Conservation (phyloP, 108 stramenopile genomes). For the Asterionellopsis glacialis region DNA sequence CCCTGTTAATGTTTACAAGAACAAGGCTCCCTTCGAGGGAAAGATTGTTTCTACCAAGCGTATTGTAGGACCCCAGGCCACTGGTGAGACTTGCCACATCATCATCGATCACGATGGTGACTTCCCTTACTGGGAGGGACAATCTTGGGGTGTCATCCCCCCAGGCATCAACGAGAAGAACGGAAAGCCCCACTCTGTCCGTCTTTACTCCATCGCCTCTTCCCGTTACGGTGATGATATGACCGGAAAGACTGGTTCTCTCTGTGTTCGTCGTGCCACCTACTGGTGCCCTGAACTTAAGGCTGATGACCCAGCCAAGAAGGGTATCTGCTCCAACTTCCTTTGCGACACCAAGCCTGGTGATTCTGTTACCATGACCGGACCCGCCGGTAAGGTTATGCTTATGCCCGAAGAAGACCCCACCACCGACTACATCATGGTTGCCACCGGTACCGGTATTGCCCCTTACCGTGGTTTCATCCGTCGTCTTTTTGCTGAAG, state of each 20-base stretch:
- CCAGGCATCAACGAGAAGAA: constrained; percentile 91
- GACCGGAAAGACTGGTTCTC: constrained; percentile 92
- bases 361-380: constrained; percentile 83
- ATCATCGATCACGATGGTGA: constrained; percentile 97
- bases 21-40: constrained; percentile 94
- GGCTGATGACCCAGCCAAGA: constrained; percentile 96
- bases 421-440: constrained; percentile 93
- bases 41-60: constrained; percentile 96
- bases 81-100: constrained; percentile 98
- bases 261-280: constrained; percentile 96
- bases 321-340: constrained; percentile 98
- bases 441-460: constrained; percentile 97
- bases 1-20: constrained; percentile 93
- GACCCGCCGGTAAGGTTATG: constrained; percentile 97
- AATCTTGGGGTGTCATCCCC: constrained; percentile 97
- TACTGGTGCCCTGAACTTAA: constrained; percentile 93
- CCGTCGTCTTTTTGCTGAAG: constrained; percentile 93
- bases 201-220: constrained; percentile 97
- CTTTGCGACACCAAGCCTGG: constrained; percentile 91
- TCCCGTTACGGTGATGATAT: constrained; percentile 97
- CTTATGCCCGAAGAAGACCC: constrained; percentile 95
- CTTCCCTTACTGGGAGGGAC: constrained; percentile 98
- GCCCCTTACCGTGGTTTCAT: constrained; percentile 96
- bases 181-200: constrained; percentile 95
- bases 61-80: constrained; percentile 95